Conservation (phyloP, 306 rosid species). For the Medicago lupulina region DNA sequence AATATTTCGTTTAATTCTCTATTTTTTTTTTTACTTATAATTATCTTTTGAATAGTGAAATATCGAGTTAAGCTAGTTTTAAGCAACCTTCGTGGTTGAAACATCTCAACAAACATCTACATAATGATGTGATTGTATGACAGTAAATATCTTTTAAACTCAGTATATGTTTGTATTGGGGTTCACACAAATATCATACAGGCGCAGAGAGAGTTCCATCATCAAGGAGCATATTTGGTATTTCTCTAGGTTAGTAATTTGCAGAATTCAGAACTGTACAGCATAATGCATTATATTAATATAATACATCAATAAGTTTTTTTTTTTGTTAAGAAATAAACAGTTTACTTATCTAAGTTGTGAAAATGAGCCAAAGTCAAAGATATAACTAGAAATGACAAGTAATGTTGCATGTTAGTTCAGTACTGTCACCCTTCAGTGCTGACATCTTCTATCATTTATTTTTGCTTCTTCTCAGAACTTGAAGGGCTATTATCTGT, state of each 20-base stretch:
- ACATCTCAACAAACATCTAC: not conserved
- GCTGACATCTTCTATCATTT: constrained; percentile 18
- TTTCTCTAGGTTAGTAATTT: constrained; percentile 42
- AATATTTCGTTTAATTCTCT: not conserved
- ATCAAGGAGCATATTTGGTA: constrained; percentile 21
- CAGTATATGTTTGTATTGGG: not conserved
- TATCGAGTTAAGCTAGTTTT: not conserved
- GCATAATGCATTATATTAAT: constrained; percentile 25
- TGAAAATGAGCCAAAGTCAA: constrained; percentile 21
- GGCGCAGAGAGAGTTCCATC: constrained; percentile 16
- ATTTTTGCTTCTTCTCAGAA: constrained; percentile 56
- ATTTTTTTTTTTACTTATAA: not conserved
- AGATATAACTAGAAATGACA: constrained; percentile 34
- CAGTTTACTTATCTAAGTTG: constrained; percentile 34
- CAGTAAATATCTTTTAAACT: not conserved
- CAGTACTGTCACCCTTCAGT: constrained; percentile 18
- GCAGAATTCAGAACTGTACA: constrained; percentile 55
- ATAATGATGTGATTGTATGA: not conserved
- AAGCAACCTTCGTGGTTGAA: not conserved
- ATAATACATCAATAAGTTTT: constrained; percentile 42
- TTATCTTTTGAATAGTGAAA: not conserved
- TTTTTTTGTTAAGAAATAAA: constrained; percentile 34
- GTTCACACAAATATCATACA: not conserved
- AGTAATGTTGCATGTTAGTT: constrained; percentile 27
- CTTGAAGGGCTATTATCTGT: constrained; percentile 44